A percentile compares a stretch with the other conserved stretches of the same genome.
Conservation (phyloP, 73 alveolate genomes). For the Paramecium octaurelia region DNA sequence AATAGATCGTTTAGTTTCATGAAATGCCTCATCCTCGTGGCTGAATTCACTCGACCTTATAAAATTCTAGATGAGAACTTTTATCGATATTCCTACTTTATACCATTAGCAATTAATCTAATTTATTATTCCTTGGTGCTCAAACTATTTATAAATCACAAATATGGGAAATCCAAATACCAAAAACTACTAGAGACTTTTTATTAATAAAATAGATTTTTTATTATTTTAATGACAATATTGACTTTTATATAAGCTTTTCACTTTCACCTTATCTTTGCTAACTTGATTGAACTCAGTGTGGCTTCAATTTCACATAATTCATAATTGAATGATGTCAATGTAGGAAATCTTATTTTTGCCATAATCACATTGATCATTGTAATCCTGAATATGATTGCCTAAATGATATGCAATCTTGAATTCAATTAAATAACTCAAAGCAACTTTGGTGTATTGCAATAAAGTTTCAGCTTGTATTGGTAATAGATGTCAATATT, state of each 20-base stretch:
- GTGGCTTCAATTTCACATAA: neutral
- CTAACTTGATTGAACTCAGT: neutral
- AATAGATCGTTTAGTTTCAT: neutral
- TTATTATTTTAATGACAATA: neutral
- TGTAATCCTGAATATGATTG: neutral
- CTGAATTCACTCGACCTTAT: neutral
- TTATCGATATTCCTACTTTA: neutral
- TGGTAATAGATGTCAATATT: neutral
- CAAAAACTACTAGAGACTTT: neutral
- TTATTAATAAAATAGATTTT: neutral
- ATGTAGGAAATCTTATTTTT: neutral
- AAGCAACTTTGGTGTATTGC: neutral
- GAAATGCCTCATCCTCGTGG: neutral
- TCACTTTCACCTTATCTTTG: neutral
- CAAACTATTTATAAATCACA: neutral
- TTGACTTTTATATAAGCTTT: neutral
- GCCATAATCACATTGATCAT: neutral
- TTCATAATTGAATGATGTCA: neutral
- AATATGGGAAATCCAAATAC: neutral
- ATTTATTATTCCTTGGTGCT: neutral
- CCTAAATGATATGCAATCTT: neutral
- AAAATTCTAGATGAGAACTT: neutral
- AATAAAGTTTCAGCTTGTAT: neutral
- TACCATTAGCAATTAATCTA: neutral
- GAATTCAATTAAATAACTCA: neutral